Conservation (phyloP, 768 basidiomycete genomes). For the Scleroderma bovista region DNA sequence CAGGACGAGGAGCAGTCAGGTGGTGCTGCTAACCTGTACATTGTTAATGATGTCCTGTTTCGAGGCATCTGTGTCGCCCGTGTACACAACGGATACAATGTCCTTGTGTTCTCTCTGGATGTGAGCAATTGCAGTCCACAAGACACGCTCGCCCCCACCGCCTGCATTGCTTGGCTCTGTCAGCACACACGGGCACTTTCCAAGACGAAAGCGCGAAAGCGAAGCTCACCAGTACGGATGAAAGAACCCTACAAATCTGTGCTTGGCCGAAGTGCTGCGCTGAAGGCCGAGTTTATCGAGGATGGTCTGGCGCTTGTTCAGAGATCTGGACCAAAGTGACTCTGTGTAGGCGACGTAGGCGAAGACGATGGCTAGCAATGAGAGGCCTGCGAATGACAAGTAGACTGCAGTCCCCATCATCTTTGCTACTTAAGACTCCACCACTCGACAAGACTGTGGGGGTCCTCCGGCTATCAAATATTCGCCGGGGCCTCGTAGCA, state of each 20-base stretch:
- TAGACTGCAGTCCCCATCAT: constrained; percentile 10
- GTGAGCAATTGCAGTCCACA: constrained; percentile 85
- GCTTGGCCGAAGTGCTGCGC: neutral
- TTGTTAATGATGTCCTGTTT: constrained; percentile 78
- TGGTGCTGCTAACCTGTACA: constrained; percentile 55
- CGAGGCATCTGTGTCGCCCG: constrained; percentile 75
- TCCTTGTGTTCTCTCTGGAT: constrained; percentile 65
- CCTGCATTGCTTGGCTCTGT: constrained; percentile 78
- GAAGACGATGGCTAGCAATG: constrained; percentile 9
- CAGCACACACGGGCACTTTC: too few relatives aligned
- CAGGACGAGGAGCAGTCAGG: neutral
- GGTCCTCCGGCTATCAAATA: too few relatives aligned
- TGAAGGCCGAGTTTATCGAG: constrained; percentile 13
- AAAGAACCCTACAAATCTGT: constrained; percentile 72
- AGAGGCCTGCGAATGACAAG: constrained; percentile 13
- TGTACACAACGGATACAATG: constrained; percentile 77
- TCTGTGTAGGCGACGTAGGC: constrained; percentile 22
- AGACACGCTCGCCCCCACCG: constrained; percentile 92
- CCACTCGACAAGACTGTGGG: too few relatives aligned
- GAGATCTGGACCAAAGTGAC: constrained; percentile 16
- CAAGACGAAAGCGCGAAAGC: neutral
- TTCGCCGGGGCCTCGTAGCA: too few relatives aligned
- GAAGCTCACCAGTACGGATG: constrained; percentile 88
- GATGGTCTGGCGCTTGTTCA: constrained; percentile 14
- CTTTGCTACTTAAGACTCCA: too few relatives aligned